A percentile compares a stretch with the other conserved stretches of the same genome.
These are phyloP conservation scores for Nitzschia palea DNA, from an alignment of 108 stramenopile genomes.

Conservation along the genomic window DNA sequence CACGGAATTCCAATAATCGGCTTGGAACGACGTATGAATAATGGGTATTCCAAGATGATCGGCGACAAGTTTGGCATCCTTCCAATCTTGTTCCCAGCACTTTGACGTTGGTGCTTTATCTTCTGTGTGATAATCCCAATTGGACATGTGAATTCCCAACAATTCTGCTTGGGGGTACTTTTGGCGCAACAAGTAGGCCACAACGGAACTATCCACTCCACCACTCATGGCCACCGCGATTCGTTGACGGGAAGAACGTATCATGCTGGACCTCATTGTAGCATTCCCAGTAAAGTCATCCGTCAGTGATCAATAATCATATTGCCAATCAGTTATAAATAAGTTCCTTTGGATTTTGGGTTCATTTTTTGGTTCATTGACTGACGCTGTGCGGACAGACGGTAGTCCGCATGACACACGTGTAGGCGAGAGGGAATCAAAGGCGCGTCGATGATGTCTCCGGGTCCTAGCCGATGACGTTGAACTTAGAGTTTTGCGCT, in stretches of 20 bases:
- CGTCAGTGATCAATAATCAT: no score
- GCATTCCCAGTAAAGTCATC: no score
- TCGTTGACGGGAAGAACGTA: neutral
- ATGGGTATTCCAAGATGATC: constrained; percentile 74
- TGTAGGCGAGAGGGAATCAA: no score
- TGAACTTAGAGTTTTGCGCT: no score
- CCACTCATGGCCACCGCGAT: constrained; percentile 95
- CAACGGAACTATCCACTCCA: constrained; percentile 96
- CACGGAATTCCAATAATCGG: constrained; percentile 91
- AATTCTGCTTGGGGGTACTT: constrained; percentile 18
- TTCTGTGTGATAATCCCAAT: constrained; percentile 83
- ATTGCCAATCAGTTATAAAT: no score
- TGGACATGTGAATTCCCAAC: constrained; percentile 83
- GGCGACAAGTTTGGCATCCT: constrained; percentile 81
- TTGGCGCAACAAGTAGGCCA: constrained; percentile 69
- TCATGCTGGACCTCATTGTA: no score
- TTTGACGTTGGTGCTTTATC: constrained; percentile 35
- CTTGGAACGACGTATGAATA: constrained; percentile 70
- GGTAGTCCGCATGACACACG: no score
- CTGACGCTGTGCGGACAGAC: no score
- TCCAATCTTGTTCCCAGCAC: constrained; percentile 75
- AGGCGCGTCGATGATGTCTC: no score
- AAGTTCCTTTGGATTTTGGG: no score
- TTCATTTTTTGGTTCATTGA: no score
- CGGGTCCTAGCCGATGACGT: no score